phyloP scores from a whole-genome alignment of 495 filamentous ascomycete genomes.

The Jackrogersella minutella region DNA sequence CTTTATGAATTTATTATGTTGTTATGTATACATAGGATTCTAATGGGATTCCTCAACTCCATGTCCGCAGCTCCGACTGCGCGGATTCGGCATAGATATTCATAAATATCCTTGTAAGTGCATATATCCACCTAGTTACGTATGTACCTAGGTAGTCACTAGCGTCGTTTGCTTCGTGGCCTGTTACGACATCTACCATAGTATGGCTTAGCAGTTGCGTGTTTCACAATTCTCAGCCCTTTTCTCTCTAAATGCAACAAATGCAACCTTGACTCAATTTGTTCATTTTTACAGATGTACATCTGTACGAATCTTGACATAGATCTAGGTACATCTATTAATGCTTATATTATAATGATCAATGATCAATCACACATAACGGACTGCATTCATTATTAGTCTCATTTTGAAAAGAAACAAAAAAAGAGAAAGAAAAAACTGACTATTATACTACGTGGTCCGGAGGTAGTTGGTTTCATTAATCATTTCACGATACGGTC shows the following conservation, averaged over 20 bases:
- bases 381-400: too few relatives aligned
- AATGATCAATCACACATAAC: too few relatives aligned
- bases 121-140: slow-evolving; percentile 19
- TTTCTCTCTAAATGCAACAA: not conserved
- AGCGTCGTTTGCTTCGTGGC: slow-evolving; percentile 27
- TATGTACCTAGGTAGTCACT: slow-evolving; percentile 1
- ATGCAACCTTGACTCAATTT: not conserved
- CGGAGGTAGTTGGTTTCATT: not conserved
- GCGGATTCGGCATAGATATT: slow-evolving; percentile 14
- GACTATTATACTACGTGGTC: not conserved
- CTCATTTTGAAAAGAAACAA: too few relatives aligned
- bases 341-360: too few relatives aligned
- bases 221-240: slow-evolving; percentile 23
- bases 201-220: slow-evolving; percentile 30
- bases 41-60: slow-evolving; percentile 5
- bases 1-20: slow-evolving; percentile 9
- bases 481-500: slow-evolving; percentile 17
- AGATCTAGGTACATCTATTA: too few relatives aligned
- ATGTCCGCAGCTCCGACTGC: slow-evolving; percentile 25
- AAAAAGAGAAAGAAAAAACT: too few relatives aligned
- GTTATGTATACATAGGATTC: not conserved
- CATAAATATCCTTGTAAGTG: slow-evolving; percentile 20
- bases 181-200: slow-evolving; percentile 10
- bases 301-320: too few relatives aligned
- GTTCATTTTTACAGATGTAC: not conserved